Base-by-base conservation (phyloP, 768 basidiomycete species). In the Russula virescens region DNA sequence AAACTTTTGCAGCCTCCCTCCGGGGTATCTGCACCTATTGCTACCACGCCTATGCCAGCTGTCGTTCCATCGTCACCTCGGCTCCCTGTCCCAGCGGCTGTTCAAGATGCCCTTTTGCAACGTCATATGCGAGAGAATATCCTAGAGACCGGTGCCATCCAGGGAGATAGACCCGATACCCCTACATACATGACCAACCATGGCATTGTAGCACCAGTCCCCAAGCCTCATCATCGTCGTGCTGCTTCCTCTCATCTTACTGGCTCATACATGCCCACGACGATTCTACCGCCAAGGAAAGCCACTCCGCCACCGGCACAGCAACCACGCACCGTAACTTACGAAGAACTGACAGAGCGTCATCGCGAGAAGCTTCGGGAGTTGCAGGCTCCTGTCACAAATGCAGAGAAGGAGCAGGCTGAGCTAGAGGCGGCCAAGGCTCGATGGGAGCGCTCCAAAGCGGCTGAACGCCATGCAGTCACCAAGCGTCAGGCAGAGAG, bases 311-410 rank as follows among this genome's bases (percentile, higher is more conserved):
- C 86, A 13, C 82, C 83, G 66, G 76, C 76, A 25, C 77, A 83
- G 3, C 75, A 78, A 26, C 73, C 77, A 45, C 85, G 88, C 18
- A 82, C 86, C 28, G 82, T 84, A 61, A 92, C 93, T 2, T 91
- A 89, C 71, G 94, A 95, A 73, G 92, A 96, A 71, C 78, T 96
- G 35, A 86, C 84, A 51, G 90, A 92, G 67, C 80, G 93, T 19
- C 94, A 96, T 68, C 83, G 89, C 53, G 86, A 89, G 75, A 90
- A 91, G 75, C 81, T 97, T 77, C 81, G 81, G 38, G 84, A 85
- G 69, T 71, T 97, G 66, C 94, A 97, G 75, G 84, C 80, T 43
- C 94, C 94, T 5, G 75, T 97, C 35, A 94, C 89, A n/a, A 81
- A 83, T 67, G 86, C 87, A 2, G 85, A 87, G 75, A 84, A 83